Percentiles rank a stretch among this genome's conserved stretches.
Conservation (phyloP, 164 flowering plant genomes). For the Amborella trichopoda region DNA sequence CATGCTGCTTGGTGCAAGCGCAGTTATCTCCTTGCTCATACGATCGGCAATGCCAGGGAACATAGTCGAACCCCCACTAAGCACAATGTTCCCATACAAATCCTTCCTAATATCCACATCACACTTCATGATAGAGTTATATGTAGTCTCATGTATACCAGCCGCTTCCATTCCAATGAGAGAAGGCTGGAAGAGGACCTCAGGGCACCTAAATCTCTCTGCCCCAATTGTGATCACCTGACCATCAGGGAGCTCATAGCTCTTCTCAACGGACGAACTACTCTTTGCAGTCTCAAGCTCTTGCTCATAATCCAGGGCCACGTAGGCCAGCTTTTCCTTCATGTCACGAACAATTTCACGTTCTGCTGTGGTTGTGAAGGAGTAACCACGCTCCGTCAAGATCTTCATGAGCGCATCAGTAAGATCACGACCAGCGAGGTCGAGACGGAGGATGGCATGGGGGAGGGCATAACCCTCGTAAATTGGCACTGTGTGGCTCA, state of each 20-base stretch:
- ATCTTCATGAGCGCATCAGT: slow-evolving; percentile 14
- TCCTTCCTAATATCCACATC: slow-evolving; percentile 23
- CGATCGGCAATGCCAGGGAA: slow-evolving; percentile 18
- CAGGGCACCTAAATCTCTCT: slow-evolving; percentile 15
- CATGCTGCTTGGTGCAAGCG: slow-evolving; percentile 18
- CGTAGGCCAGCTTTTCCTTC: slow-evolving; percentile 15
- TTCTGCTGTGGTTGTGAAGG: slow-evolving; percentile 13
- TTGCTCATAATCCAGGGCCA: slow-evolving; percentile 15
- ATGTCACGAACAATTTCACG: slow-evolving; percentile 14
- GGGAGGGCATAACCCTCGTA: slow-evolving; percentile 17
- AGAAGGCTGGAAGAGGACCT: slow-evolving; percentile 21
- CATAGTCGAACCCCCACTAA: slow-evolving; percentile 17
- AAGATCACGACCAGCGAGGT: slow-evolving; percentile 12
- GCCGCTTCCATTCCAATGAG: slow-evolving; percentile 20
- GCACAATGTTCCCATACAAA: slow-evolving; percentile 21
- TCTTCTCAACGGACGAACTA: slow-evolving; percentile 12
- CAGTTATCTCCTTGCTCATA: slow-evolving; percentile 19
- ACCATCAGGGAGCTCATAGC: slow-evolving; percentile 14
- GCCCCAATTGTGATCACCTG: slow-evolving; percentile 15
- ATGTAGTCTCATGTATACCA: slow-evolving; percentile 19
- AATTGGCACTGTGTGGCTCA: slow-evolving; percentile 16
- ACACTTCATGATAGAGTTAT: slow-evolving; percentile 21
- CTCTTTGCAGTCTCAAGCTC: slow-evolving; percentile 15
- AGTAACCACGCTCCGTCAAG: slow-evolving; percentile 9
- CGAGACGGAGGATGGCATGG: slow-evolving; percentile 14